Evolutionary conservation across 768 basidiomycete genomes (phyloP).

Genomic region (Stropharia rugosoannulata): DNA sequence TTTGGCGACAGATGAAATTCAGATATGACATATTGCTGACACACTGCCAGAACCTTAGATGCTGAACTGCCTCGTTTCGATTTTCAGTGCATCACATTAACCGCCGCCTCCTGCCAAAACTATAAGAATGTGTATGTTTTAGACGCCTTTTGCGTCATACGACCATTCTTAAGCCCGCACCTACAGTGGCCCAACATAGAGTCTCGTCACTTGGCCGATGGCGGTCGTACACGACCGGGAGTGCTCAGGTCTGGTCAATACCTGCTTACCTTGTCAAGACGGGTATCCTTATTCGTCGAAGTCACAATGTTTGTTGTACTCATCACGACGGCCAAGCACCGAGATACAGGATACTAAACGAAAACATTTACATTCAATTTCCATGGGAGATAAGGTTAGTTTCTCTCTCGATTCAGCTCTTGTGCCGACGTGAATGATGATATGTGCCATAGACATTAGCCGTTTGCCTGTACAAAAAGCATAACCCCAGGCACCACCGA

Average conservation of each 20-base stretch:
- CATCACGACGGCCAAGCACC: too few relatives aligned
- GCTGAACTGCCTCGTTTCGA: constrained; percentile 31
- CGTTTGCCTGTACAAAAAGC: constrained; percentile 9
- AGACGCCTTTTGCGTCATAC: constrained; percentile 17
- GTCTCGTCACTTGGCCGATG: too few relatives aligned
- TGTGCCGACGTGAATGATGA: not conserved
- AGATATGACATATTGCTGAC: constrained; percentile 43
- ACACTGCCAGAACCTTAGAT: constrained; percentile 48
- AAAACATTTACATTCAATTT: constrained; percentile 6
- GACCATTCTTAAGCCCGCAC: constrained; percentile 9
- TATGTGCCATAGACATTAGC: constrained; percentile 10
- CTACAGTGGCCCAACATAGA: too few relatives aligned
- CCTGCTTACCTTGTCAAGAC: too few relatives aligned
- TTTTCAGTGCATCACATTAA: constrained; percentile 18
- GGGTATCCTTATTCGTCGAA: too few relatives aligned
- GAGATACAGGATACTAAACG: too few relatives aligned
- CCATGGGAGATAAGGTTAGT: constrained; percentile 14
- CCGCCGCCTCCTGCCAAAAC: constrained; percentile 28
- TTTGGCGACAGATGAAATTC: constrained; percentile 43
- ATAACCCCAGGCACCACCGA: constrained; percentile 22
- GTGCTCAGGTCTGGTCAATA: too few relatives aligned
- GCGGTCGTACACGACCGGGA: too few relatives aligned
- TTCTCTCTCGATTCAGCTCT: constrained; percentile 8
- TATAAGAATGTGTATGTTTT: constrained; percentile 41
- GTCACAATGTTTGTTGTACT: too few relatives aligned